Evolutionary conservation across 2,329 filamentous ascomycete species (phyloP).

Genomic region (Thielaviopsis euricoi): DNA sequence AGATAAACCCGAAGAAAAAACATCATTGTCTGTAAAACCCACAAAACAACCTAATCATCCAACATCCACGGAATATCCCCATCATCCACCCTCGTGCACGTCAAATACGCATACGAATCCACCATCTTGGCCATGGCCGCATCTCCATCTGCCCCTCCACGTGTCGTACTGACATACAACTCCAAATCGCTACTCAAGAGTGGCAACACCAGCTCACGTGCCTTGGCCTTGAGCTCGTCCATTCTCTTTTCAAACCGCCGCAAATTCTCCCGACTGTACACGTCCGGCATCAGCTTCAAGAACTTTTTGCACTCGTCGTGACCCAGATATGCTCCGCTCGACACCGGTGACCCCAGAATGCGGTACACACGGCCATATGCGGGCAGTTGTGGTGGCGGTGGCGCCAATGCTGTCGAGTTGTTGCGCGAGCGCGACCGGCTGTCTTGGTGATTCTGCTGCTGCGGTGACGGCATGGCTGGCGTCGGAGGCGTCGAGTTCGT

Average conservation of each 20-base stretch:
- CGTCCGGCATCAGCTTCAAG: slow-evolving; percentile 62
- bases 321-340: slow-evolving; percentile 47
- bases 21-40: slow-evolving; percentile 6
- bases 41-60: slow-evolving; percentile 15
- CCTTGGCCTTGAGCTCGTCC: slow-evolving; percentile 75
- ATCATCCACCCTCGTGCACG: slow-evolving; percentile 31
- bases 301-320: slow-evolving; percentile 88
- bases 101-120: slow-evolving; percentile 31
- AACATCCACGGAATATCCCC: slow-evolving; percentile 34
- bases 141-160: slow-evolving; percentile 21
- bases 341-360: slow-evolving; percentile 46
- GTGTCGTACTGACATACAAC: slow-evolving; percentile 45
- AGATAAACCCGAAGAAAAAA: slow-evolving; percentile 1
- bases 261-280: slow-evolving; percentile 77
- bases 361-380: slow-evolving; percentile 54
- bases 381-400: slow-evolving; percentile 33
- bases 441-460: slow-evolving; percentile 13
- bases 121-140: slow-evolving; percentile 19
- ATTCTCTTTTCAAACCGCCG: slow-evolving; percentile 71
- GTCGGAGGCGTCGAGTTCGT: slow-evolving; percentile 68
- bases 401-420: slow-evolving; percentile 13
- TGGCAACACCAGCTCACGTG: slow-evolving; percentile 66
- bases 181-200: slow-evolving; percentile 76
- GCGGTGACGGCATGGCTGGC: neutral
- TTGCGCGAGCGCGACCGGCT: slow-evolving; percentile 17